Evolutionary conservation across 345 rosid species (phyloP).

Genomic region (Microcos paniculata): DNA sequence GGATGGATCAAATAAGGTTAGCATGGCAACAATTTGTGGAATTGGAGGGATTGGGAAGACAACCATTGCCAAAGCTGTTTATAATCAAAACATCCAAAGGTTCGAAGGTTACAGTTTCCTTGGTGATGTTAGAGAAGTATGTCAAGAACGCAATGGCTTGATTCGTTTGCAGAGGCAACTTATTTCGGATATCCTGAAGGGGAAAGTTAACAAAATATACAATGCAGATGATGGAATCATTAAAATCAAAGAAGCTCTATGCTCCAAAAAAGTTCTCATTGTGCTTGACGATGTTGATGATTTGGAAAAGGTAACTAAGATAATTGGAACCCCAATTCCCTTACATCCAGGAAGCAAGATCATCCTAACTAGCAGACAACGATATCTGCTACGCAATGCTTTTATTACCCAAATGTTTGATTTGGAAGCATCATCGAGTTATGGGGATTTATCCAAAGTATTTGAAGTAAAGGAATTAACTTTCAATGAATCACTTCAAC

Average conservation of each 20-base stretch:
- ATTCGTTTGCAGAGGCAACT: too few species aligned
- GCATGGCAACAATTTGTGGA: too few species aligned
- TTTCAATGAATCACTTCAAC: constrained; percentile 23
- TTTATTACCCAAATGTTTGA: neutral
- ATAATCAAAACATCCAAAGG: too few species aligned
- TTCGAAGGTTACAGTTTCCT: too few species aligned
- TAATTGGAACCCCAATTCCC: neutral
- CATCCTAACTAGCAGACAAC: neutral
- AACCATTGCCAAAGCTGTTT: too few species aligned
- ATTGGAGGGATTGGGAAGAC: too few species aligned
- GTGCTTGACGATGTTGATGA: too few species aligned
- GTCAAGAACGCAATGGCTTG: too few species aligned
- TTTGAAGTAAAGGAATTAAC: constrained; percentile 1
- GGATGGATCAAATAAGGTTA: too few species aligned
- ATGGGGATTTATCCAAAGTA: neutral
- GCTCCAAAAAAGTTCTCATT: constrained; percentile 1
- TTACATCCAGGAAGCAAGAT: neutral
- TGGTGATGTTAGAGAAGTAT: too few species aligned
- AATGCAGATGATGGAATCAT: constrained; percentile 3
- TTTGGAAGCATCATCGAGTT: neutral
- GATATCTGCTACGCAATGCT: neutral
- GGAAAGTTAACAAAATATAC: neutral
- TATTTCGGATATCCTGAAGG: too few species aligned
- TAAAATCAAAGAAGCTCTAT: constrained; percentile 7
- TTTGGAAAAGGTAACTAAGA: neutral